These are phyloP conservation scores for Crithidia expoeki DNA, from an alignment of 208 protist species.

Conservation along the genomic window DNA sequence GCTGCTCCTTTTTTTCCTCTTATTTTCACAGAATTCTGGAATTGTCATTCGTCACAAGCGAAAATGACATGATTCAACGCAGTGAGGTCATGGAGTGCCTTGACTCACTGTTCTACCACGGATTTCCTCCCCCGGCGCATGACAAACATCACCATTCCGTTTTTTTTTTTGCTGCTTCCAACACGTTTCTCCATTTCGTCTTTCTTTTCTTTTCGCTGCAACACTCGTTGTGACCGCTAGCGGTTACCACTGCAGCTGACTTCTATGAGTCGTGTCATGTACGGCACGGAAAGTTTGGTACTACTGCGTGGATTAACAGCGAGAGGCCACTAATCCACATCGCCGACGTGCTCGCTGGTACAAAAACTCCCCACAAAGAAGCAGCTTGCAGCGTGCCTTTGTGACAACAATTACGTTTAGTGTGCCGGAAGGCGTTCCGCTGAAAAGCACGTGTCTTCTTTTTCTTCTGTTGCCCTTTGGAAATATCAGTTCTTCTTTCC, in stretches of 20 bases:
- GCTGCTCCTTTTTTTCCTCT: neutral
- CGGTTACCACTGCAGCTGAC: neutral
- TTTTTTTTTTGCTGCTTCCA: no score
- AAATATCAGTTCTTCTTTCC: constrained; percentile 10
- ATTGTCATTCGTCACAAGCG: neutral
- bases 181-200: no score
- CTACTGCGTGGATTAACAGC: neutral
- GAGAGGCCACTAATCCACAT: constrained; percentile 4
- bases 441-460: neutral
- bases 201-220: no score
- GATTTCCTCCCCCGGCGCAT: no score
- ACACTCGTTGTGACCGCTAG: no score
- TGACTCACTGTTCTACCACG: no score
- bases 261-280: neutral
- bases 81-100: no score
- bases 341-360: neutral
- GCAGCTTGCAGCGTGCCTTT: neutral
- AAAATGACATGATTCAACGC: no score
- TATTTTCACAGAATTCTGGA: neutral
- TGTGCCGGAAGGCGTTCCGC: neutral
- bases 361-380: neutral
- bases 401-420: neutral
- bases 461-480: constrained; percentile 11
- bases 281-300: neutral
- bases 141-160: no score